phyloP scores from a whole-genome alignment of 2,329 filamentous ascomycete genomes.

The Dactylellina sp. region DNA sequence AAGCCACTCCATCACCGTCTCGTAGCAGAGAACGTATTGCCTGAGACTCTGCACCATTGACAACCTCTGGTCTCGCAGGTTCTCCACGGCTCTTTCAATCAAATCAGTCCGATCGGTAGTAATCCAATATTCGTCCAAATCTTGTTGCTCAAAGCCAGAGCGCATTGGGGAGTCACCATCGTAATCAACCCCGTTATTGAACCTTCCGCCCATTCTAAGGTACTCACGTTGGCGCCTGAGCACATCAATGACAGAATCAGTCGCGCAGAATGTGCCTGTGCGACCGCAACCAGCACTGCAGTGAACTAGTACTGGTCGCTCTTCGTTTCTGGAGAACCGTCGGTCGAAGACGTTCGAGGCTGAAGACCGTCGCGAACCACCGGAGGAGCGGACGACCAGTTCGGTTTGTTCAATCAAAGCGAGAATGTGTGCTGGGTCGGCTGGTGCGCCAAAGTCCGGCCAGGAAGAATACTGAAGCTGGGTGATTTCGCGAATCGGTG shows the following conservation, averaged over 20 bases:
- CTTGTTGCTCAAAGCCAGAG: constrained; percentile 58
- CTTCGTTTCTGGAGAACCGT: constrained; percentile 57
- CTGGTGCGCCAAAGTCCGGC: constrained; percentile 95
- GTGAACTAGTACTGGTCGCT: constrained; percentile 85
- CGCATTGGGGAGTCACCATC: constrained; percentile 59
- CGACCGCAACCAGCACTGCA: constrained; percentile 96
- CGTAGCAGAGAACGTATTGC: constrained; percentile 96
- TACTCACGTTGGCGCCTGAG: constrained; percentile 79
- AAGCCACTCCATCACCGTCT: constrained; percentile 91
- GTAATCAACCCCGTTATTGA: constrained; percentile 60
- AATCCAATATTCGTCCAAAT: constrained; percentile 74
- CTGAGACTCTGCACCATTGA: constrained; percentile 97
- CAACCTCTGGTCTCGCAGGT: constrained; percentile 86
- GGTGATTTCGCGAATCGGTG: constrained; percentile 88
- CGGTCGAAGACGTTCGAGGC: constrained; percentile 61
- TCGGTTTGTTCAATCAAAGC: constrained; percentile 86
- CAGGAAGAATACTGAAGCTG: constrained; percentile 95
- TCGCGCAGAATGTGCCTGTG: constrained; percentile 95
- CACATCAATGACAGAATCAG: constrained; percentile 96
- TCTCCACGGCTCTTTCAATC: constrained; percentile 86
- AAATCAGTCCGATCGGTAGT: constrained; percentile 78
- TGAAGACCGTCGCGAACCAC: constrained; percentile 56
- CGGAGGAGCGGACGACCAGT: constrained; percentile 70
- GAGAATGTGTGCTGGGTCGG: constrained; percentile 86
- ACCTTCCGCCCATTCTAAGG: constrained; percentile 40